Base-by-base conservation (phyloP, 805 yeast genomes). In the Candida nemodendra region DNA sequence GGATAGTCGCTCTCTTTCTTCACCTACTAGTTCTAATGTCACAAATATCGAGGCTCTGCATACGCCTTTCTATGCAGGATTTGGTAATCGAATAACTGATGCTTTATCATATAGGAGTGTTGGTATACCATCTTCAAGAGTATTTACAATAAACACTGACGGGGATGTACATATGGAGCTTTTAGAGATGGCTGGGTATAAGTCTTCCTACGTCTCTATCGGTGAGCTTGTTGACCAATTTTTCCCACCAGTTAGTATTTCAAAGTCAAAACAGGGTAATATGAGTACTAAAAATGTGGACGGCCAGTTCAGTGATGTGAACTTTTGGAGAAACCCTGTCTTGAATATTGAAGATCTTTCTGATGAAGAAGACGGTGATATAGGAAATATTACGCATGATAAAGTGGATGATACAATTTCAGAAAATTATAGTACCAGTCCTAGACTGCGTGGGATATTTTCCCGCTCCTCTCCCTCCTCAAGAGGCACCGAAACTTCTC, bases 121-220 rank as follows among this genome's bases (percentile, higher is more conserved):
- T 6, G 89, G 93, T 4, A 85, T 93, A 8, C 98, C 99, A 2
- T 80, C 95, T 14, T 91, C 96, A 27, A 71, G 96, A 45, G 90
- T 93, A 27, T 93, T 93, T 58, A 93, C 99, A 6, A 93, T 93
- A 52, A 91, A 93, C 54, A 90, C 98, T 2, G 88, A 86, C 45
- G 96, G 97, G 2, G 98, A 93, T 48, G 99, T 93, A 28, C 96
- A 88, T 66, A 84, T 93, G 95, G 99, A 93, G 62, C 72, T 93
- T 47, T 69, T 93, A 38, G 98, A 93, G 58, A 70, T 93, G 54
- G 95, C 97, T 0, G 99, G 99, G 2, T 87, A 85, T 61, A 84
- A 77, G 56, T 81, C 93, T 36, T 81, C 95, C 0, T 93, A 93
- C 59, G 78, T 93, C 34, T 81, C 81, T 47, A 91, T 93, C 54